Evolutionary conservation across 768 basidiomycete genomes (phyloP), one percentile per base, ranked within the genome.

Genomic region (Suillus weaverae): DNA sequence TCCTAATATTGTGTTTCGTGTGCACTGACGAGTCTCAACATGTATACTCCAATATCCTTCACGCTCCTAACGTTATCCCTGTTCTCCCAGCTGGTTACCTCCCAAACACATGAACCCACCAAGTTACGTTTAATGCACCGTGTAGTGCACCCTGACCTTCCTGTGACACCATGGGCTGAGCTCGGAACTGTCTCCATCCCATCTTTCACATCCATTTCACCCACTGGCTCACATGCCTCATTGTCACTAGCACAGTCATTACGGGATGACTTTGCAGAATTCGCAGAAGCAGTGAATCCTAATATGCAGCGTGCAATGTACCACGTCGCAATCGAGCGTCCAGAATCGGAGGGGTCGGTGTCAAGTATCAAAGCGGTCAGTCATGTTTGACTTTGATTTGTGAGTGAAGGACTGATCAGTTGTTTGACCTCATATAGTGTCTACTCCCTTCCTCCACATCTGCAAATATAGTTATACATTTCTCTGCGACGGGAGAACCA

Each of bases 241-340:
- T 74, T 86, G 69, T 63, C 77, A 46, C 77, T 80, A 13, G 77
- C 82, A 7, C 72, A 81, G n/a, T 76, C 80, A 5, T 71, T 85
- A 50, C 69, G 72, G 18, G 70, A 84, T 63, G 85, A 88, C 74
- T 74, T 89, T 39, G 74, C 67, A 50, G 70, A 79, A 13, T 84
- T 87, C 69, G 70, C 81, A 50, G 76, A 79, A 56, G 68, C 70
- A 20, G 71, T 84, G 36, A 74, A 80, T 36, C 78, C 75, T 54
- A 71, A 79, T 26, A 66, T 74, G 18, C 77, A 80, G 61, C 76
- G 78, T 10, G 81, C 84, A 18, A 76, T 89, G 62, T 93, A 93
- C 75, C 91, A 94, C 77, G 76, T 94, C 54, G 89, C 92, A 53
- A 78, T 94, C 67, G 77, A 79, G 66, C 81, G 71, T 63, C 79